Base-by-base conservation (phyloP, 1,284 basidiomycete genomes). In the Mycena sp. region DNA sequence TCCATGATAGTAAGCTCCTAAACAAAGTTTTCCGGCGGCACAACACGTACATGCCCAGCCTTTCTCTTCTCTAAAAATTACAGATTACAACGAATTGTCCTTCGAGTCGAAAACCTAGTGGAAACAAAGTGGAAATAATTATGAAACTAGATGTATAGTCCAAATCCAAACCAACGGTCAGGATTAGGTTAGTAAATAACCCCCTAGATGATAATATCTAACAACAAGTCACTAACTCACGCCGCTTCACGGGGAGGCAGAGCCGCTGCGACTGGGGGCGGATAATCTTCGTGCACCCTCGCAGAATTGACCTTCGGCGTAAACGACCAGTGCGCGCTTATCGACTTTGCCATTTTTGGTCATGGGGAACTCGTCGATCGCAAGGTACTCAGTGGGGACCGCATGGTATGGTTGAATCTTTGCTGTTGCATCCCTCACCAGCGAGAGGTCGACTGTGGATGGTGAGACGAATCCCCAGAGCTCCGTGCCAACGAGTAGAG, bases 401-500 rank as follows among this genome's bases (percentile, higher is more conserved):
- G 77, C 77, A 56, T 79, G 77, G 63, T 74, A 73, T 0, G 77
- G 73, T 61, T 78, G 77, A 5, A 73, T 70, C 53, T 68, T 67
- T 26, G 75, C 73, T 4, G 74, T 72, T 7, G 76, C 72, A 9
- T 67, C 67, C 2, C 71, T 70, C 5, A 78, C 72, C 7, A 50
- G 59, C 5, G 61, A 37, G 6, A 72, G 56, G 38, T 76, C 71
- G 3, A 77, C 69, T 2, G 68, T 67, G 7, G 70, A 70, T 0
- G 76, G 76, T 0, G 76, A 74, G 38, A 76, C 72, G 57, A 78
- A 77, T 3, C 76, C 76, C 74, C 76, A 77, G 10, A 78, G 70
- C 49, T 73, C 70, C 2, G 68, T 68, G 50, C 72, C 68, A 23
- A 77, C 71, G 4, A 78, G 71, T 12, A 78, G 71, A 1, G 74